Percentiles rank a stretch among this genome's conserved stretches.
These are phyloP conservation scores for Phytophthora litchii DNA, from an alignment of 352 stramenopile genomes.

Conservation along the genomic window DNA sequence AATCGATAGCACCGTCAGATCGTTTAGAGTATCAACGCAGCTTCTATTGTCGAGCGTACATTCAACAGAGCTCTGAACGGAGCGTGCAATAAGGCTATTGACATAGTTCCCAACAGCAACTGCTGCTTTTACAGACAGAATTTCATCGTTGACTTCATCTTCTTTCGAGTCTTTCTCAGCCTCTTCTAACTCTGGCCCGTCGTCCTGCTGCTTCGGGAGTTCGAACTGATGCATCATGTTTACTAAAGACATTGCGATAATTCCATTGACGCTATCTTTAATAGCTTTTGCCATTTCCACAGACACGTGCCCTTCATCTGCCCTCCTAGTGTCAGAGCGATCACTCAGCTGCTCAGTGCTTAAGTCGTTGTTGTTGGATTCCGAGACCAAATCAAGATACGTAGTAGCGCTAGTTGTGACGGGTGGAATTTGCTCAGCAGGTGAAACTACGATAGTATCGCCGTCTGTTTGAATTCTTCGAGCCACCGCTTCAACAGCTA, in stretches of 20 bases:
- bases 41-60: slow-evolving; percentile 16
- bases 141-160: neutral
- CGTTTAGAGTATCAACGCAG: slow-evolving; percentile 2
- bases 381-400: slow-evolving; percentile 4
- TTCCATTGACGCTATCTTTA: slow-evolving; percentile 38
- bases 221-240: slow-evolving; percentile 29
- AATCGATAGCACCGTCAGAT: slow-evolving; percentile 22
- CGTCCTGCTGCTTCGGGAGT: neutral
- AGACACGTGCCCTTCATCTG: slow-evolving; percentile 25
- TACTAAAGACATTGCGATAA: slow-evolving; percentile 45
- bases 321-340: slow-evolving; percentile 1
- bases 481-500: slow-evolving; percentile 30
- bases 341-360: slow-evolving; percentile 3
- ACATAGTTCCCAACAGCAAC: slow-evolving; percentile 26
- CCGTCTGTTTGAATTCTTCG: slow-evolving; percentile 23
- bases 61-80: slow-evolving; percentile 28
- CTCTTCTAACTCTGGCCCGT: slow-evolving; percentile 7
- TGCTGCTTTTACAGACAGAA: slow-evolving; percentile 18
- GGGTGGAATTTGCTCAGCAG: neutral
- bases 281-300: slow-evolving; percentile 49
- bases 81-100: slow-evolving; percentile 26
- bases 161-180: slow-evolving; percentile 7
- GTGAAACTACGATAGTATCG: neutral
- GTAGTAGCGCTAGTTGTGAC: neutral
- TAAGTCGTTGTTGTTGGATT: slow-evolving; percentile 20